A percentile compares a stretch with the other conserved stretches of the same genome.
These are phyloP conservation scores for Epichloe brachyelytri DNA, from an alignment of 2,329 filamentous ascomycete species.

Conservation along the genomic window DNA sequence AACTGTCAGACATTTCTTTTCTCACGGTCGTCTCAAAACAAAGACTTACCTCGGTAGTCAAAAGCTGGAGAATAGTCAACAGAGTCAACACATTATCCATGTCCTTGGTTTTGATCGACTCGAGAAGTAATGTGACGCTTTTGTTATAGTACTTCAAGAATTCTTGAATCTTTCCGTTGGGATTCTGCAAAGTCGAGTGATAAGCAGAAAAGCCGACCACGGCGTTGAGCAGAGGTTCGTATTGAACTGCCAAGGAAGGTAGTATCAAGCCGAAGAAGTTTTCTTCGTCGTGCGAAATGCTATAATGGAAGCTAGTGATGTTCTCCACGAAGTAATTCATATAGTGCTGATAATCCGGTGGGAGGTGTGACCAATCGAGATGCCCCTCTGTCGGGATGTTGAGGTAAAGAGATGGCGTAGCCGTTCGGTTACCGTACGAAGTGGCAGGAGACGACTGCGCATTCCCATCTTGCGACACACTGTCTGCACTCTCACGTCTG, in stretches of 20 bases:
- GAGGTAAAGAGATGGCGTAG: conserved; percentile 15
- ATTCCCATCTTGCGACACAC: conserved; percentile 38
- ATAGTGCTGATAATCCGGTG: conserved; percentile 63
- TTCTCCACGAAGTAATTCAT: conserved; percentile 66
- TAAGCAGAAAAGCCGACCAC: conserved; percentile 83
- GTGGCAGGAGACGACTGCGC: conserved; percentile 37
- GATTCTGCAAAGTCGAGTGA: conserved; percentile 59
- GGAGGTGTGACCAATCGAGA: conserved; percentile 43
- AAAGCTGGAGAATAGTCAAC: conserved; percentile 79
- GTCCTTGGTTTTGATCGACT: conserved; percentile 56
- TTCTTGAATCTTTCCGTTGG: conserved; percentile 60
- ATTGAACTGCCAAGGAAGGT: conserved; percentile 54
- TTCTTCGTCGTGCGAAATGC: conserved; percentile 55
- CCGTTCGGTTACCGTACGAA: conserved; percentile 22
- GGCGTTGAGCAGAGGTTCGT: conserved; percentile 75
- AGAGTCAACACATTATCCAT: conserved; percentile 62
- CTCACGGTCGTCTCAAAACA: not conserved
- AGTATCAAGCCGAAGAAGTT: conserved; percentile 64
- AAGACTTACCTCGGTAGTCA: conserved; percentile 70
- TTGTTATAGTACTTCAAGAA: conserved; percentile 87
- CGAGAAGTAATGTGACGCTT: conserved; percentile 65
- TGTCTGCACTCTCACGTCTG: conserved; percentile 38
- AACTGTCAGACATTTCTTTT: conserved; percentile 1
- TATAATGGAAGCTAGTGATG: conserved; percentile 73
- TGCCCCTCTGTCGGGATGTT: conserved; percentile 12